Evolutionary conservation across 768 basidiomycete genomes (phyloP), one percentile per base, ranked within the genome.

Genomic region (Trametes cinnabarina): DNA sequence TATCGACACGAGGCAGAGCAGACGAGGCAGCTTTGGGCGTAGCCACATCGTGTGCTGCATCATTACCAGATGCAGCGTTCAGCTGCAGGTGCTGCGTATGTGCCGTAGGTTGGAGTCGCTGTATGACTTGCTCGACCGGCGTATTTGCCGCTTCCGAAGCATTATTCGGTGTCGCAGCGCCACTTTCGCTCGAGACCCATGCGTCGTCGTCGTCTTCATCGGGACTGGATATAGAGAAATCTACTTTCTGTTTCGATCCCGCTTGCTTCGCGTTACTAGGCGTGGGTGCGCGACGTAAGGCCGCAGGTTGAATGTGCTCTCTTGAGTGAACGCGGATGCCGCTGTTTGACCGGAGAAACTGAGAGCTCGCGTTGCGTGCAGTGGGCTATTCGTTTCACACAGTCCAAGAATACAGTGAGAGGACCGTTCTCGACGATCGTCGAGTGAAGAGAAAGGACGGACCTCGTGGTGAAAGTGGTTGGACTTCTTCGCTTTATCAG

Each of bases 171-270:
- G 88, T 90, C 0, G 74, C 87, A 0, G 82, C 85, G 7, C 87
- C 88, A 65, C 87, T 90, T 70, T 88, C 87, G 68, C 85, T 88
- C 25, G 88, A 90, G 1, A 87, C 79, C 88, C 88, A 90, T 55
- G 83, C 89, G 54, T 88, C 87, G 11, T 88, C 87, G 12, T 76
- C 79, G 37, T 76, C 79, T 23, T 71, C 78, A 39, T 72, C 74
- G 28, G 80, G 73, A 49, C 76, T 80, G 9, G 85, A 76, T 55
- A 88, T 76, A 12, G 81, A 81, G 66, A 90, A 88, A 4, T 82
- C 85, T 22, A 73, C 66, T 66, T 82, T 85, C 11, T 71, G 68
- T 63, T 73, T 69, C 17, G 59, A 46, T 4, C 60, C 32, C 14
- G 49, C 42, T 28, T 47, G 47, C 48, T 65, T 64, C 23, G 62